Base-by-base conservation (phyloP, 2,329 filamentous ascomycete species). In the Leptographium radiaticola region DNA sequence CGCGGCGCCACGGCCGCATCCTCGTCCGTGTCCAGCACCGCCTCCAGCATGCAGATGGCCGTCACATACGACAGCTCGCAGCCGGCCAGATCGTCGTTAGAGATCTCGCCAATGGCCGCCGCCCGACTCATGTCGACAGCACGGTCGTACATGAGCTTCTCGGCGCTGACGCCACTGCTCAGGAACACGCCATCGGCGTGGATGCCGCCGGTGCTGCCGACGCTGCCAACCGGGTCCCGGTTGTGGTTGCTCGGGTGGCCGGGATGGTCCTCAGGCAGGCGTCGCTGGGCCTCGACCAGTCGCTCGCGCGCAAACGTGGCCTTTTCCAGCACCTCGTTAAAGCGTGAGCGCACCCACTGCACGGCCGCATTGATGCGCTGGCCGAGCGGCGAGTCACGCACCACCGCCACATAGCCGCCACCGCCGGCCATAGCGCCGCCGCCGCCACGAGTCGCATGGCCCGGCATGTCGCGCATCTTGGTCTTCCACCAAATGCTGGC, bases 251-350 rank as follows among this genome's bases (percentile, higher is more conserved):
- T 83, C 0, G 90, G 90, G 63, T 97, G 89, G 60, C 83, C 86
- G 1, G 89, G 86, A 62, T 98, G 91, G 61, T 93, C 87, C 49
- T 81, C 75, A 0, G 93, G 90, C 6, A 98, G 75, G 61, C 83
- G 80, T 65, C 83, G 85, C 67, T 98, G 93, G 6, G 87, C 89
- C 58, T 95, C 88, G 46, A 89, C 75, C 49, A 98, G 76, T 66
- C 90, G 94, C 48, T 90, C 75, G 48, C 89, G 86, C n/a, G 95
- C 89, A 59, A 96, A 79, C 64, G 97, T 91, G 1, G 90, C 90
- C 71, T 98, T 98, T 69, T 96, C 90, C 57, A 97, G 73, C 42
- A 95, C 93, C 66, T 97, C 93, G 65, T 98, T 98, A 75, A 98
- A 98, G 6, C 91, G 87, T 60, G 77, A 80, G 38, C 93, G 87